These are phyloP conservation scores for Nakazawaea ishiwadae DNA, from an alignment of 805 yeast genomes.

Conservation along the genomic window DNA sequence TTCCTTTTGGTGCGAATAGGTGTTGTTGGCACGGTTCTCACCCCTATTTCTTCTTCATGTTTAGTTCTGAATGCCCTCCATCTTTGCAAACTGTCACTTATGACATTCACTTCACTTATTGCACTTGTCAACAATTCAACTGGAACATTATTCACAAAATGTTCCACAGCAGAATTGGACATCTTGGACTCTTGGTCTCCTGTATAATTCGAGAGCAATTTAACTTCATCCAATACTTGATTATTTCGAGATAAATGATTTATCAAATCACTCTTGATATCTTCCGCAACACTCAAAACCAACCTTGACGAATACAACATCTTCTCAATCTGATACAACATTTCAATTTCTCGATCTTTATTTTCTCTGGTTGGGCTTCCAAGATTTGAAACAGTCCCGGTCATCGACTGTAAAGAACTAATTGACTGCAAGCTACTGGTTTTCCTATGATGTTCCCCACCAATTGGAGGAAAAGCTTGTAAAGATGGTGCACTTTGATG, in stretches of 20 bases:
- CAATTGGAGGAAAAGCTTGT: neutral
- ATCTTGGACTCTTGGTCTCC: no score
- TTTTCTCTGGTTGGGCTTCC: neutral
- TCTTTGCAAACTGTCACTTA: neutral
- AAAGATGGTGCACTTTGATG: neutral
- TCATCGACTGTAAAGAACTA: neutral
- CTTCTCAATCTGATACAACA: slow-evolving; percentile 3
- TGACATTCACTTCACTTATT: neutral
- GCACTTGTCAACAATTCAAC: neutral
- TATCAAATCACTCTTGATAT: neutral
- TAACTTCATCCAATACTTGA: no score
- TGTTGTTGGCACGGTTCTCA: no score
- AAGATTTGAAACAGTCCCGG: no score
- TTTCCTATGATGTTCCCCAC: neutral
- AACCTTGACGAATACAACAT: slow-evolving; percentile 13
- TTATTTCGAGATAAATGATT: neutral
- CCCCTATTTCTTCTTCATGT: no score
- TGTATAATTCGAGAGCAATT: no score
- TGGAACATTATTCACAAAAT: slow-evolving; percentile 1
- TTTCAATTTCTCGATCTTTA: neutral
- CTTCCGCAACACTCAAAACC: slow-evolving; percentile 11
- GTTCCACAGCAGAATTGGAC: neutral
- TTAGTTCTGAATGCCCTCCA: neutral
- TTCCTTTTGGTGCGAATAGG: neutral
- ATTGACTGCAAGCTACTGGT: neutral